A percentile compares a stretch with the other conserved stretches of the same genome.
These are phyloP conservation scores for Aureobasidium leucospermi DNA, from an alignment of 2,329 filamentous ascomycete genomes.

Conservation along the genomic window DNA sequence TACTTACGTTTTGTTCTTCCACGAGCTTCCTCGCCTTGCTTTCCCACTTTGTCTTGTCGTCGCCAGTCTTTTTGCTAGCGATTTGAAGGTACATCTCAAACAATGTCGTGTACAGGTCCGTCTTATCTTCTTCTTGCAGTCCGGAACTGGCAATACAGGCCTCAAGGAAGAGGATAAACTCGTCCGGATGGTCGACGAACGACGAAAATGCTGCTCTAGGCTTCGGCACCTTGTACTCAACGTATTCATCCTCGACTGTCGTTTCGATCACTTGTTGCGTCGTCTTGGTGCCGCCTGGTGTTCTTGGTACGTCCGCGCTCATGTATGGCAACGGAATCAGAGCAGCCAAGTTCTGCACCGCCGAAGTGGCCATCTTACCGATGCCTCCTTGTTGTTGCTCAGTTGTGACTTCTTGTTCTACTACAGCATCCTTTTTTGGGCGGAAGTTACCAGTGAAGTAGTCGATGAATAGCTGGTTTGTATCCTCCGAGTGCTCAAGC, in stretches of 20 bases:
- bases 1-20: slow-evolving; percentile 59
- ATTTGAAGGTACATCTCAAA: slow-evolving; percentile 98
- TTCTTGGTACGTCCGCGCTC: slow-evolving; percentile 53
- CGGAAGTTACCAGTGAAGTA: slow-evolving; percentile 86
- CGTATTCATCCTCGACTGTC: slow-evolving; percentile 43
- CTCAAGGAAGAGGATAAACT: slow-evolving; percentile 90
- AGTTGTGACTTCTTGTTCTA: slow-evolving; percentile 41
- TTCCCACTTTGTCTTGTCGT: slow-evolving; percentile 74
- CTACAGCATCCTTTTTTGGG: slow-evolving; percentile 59
- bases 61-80: slow-evolving; percentile 65
- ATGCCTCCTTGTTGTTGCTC: slow-evolving; percentile 32
- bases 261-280: slow-evolving; percentile 49
- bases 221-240: slow-evolving; percentile 69
- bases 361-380: slow-evolving; percentile 54
- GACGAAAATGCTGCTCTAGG: slow-evolving; percentile 89
- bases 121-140: slow-evolving; percentile 65
- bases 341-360: slow-evolving; percentile 78
- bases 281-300: slow-evolving; percentile 43
- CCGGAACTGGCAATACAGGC: slow-evolving; percentile 68
- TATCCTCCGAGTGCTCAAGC: slow-evolving; percentile 74
- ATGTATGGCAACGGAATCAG: slow-evolving; percentile 82
- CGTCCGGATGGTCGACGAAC: slow-evolving; percentile 86
- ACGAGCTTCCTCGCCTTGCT: slow-evolving; percentile 84
- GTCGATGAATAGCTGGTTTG: slow-evolving; percentile 83
- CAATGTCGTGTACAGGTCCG: slow-evolving; percentile 85